These are phyloP conservation scores for Pseudovirgaria hyperparasitica DNA, from an alignment of 2,329 filamentous ascomycete species.

Conservation along the genomic window DNA sequence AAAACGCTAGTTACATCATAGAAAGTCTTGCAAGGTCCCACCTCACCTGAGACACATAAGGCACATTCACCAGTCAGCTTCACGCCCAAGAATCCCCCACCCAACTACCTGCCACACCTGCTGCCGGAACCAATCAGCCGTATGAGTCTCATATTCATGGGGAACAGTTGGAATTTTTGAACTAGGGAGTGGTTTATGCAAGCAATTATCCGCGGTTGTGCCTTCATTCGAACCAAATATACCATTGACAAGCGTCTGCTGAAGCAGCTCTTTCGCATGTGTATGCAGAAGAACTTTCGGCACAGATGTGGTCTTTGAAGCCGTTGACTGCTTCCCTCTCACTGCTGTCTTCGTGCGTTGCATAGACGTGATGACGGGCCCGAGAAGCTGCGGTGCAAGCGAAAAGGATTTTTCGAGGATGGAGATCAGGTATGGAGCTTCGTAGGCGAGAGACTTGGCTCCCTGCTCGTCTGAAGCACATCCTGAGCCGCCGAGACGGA, in stretches of 20 bases:
- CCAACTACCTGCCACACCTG: slow-evolving; percentile 46
- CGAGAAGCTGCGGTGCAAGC: slow-evolving; percentile 23
- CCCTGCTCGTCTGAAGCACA: slow-evolving; percentile 10
- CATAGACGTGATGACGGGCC: slow-evolving; percentile 3
- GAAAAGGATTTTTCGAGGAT: slow-evolving; percentile 28
- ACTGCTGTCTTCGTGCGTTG: slow-evolving; percentile 4
- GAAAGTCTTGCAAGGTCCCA: too few species aligned
- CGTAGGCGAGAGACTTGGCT: slow-evolving; percentile 14
- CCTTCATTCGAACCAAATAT: slow-evolving; percentile 28
- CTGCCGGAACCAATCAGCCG: slow-evolving; percentile 40
- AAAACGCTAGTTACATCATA: too few species aligned
- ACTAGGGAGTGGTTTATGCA: slow-evolving; percentile 22
- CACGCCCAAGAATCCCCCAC: slow-evolving; percentile 36
- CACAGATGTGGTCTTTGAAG: slow-evolving; percentile 7
- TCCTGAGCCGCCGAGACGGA: slow-evolving; percentile 8
- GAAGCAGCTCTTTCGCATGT: slow-evolving; percentile 29
- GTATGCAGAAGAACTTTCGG: slow-evolving; percentile 21
- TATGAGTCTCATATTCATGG: slow-evolving; percentile 26
- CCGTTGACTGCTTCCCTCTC: slow-evolving; percentile 2
- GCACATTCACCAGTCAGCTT: slow-evolving; percentile 5
- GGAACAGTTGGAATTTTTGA: slow-evolving; percentile 16
- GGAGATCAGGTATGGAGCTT: slow-evolving; percentile 28
- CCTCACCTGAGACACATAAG: too few species aligned
- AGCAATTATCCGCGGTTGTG: slow-evolving; percentile 27
- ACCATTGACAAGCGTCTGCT: slow-evolving; percentile 30